These are phyloP conservation scores for Solanum dulcamara DNA, from an alignment of 257 asterid species.

Conservation along the genomic window DNA sequence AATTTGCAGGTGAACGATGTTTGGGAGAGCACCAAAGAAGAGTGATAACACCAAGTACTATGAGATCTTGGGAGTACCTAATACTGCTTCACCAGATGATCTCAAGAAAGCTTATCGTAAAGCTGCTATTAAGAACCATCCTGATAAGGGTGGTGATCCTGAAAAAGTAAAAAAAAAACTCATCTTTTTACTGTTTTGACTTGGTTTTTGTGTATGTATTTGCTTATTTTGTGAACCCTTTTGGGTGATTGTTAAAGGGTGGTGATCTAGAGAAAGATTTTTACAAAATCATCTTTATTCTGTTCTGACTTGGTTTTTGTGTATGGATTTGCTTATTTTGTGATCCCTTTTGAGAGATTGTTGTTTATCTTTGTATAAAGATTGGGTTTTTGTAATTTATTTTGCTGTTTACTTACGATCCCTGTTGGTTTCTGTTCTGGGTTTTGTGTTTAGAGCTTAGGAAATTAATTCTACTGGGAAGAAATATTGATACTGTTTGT, in stretches of 20 bases:
- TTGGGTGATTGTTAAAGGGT: background rate
- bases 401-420: background rate
- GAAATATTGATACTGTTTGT: background rate
- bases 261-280: constrained; percentile 15
- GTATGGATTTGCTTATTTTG: background rate
- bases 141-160: constrained; percentile 18
- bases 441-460: background rate
- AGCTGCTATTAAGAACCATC: constrained; percentile 11
- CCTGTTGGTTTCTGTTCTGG: background rate
- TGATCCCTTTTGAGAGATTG: background rate
- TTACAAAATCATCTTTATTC: background rate
- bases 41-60: constrained; percentile 14
- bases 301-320: background rate
- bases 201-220: background rate
- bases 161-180: background rate
- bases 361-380: background rate
- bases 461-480: background rate
- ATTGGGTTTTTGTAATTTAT: background rate
- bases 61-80: constrained; percentile 8
- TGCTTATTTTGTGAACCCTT: background rate
- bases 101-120: constrained; percentile 11
- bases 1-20: constrained; percentile 1
- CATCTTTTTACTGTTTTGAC: background rate
- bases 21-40: constrained; percentile 16
- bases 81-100: constrained; percentile 8